These are phyloP conservation scores for Heterococcus sp. DNA, from an alignment of 108 stramenopile genomes.

Conservation along the genomic window DNA sequence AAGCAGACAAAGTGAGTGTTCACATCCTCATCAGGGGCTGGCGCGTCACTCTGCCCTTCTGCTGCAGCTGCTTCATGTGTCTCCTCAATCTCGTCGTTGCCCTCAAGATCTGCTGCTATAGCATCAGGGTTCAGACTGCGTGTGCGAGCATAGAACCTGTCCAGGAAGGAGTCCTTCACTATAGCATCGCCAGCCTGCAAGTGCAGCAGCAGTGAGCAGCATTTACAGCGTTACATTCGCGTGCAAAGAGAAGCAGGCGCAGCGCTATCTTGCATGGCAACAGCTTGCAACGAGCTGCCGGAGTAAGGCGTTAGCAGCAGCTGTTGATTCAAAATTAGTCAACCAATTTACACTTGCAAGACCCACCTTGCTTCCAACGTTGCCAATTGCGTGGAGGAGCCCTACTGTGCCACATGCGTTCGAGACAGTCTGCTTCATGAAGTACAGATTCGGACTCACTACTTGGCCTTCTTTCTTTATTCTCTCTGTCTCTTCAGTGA, in stretches of 20 bases:
- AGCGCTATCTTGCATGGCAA: not conserved
- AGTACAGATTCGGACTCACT: not conserved
- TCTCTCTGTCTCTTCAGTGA: constrained; percentile 32
- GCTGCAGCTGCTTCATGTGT: constrained; percentile 48
- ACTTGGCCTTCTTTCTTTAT: constrained; percentile 39
- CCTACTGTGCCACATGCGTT: constrained; percentile 61
- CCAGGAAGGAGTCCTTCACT: not conserved
- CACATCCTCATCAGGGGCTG: constrained; percentile 41
- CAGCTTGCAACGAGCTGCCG: too few species aligned
- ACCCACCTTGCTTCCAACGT: constrained; percentile 30
- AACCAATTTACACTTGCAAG: too few species aligned
- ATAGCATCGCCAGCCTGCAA: not conserved
- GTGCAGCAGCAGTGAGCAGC: not conserved
- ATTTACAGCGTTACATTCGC: not conserved
- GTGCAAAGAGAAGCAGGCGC: not conserved
- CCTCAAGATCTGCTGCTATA: not conserved
- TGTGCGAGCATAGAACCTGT: not conserved
- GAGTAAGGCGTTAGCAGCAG: too few species aligned
- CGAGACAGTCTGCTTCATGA: constrained; percentile 54
- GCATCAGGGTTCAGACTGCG: not conserved
- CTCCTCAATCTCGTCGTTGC: constrained; percentile 53
- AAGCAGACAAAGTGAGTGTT: constrained; percentile 60
- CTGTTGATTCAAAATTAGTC: too few species aligned
- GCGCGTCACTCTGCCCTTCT: constrained; percentile 52
- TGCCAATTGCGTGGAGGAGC: constrained; percentile 50